A percentile compares a stretch with the other conserved stretches of the same genome.
phyloP scores from a whole-genome alignment of 2,329 filamentous ascomycete species.

The Cytospora piceae region DNA sequence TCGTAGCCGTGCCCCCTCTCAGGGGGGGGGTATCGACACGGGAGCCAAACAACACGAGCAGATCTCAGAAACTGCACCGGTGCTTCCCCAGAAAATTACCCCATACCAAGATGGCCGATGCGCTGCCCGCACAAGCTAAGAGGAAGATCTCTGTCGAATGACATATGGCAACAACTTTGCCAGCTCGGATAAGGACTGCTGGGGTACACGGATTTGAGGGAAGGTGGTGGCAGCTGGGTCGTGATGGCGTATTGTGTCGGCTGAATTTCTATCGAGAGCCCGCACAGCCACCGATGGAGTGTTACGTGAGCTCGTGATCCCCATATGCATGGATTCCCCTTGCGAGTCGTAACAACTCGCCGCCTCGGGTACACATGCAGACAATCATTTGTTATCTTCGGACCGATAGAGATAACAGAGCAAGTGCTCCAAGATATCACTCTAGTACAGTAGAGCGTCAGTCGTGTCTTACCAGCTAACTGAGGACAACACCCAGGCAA shows the following conservation, averaged over 20 bases:
- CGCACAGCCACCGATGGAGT: background rate
- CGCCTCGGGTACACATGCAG: background rate
- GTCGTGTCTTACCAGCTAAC: no score
- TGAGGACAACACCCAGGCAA: background rate
- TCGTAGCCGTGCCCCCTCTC: background rate
- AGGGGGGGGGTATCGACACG: background rate
- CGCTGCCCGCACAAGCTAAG: background rate
- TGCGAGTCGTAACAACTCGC: background rate
- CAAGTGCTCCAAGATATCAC: background rate
- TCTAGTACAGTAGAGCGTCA: background rate
- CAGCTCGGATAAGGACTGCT: background rate
- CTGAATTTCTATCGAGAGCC: background rate
- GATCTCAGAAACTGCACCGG: background rate
- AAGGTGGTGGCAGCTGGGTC: background rate
- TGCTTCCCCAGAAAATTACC: background rate
- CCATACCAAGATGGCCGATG: background rate
- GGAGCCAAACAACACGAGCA: no score
- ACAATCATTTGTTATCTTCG: no score
- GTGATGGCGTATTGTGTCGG: background rate
- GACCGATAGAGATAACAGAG: background rate
- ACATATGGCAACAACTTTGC: background rate
- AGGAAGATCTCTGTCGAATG: background rate
- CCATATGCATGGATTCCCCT: background rate
- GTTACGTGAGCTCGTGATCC: background rate
- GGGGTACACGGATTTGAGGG: no score